Evolutionary conservation across 202 grass and related monocot species (phyloP), one percentile per base, ranked within the genome.

Genomic region (Schoenoplectus tabernaemontani): DNA sequence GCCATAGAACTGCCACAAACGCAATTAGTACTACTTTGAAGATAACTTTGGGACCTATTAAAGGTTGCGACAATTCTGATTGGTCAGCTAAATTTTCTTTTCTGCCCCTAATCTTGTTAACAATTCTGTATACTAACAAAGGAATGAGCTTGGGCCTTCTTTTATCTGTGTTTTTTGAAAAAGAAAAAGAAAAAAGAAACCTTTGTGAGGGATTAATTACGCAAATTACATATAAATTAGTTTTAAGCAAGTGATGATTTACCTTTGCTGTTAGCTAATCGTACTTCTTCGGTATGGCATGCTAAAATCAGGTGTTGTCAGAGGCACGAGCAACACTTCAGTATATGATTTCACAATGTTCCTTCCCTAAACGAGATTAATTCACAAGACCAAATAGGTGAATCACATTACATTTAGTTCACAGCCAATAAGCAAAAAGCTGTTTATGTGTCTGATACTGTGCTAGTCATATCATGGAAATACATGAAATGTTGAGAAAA

Each of bases 231-330:
- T 64, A 54, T 20, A 44, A 24, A 42, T 78, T 48, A 57, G 72
- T 70, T 50, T 56, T 26, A 58, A 32, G n/a, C 37, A 39, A 39
- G 19, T 62, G 73, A 62, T 59, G 51, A 38, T 16, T 48, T 89
- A 99, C 92, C 92, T 84, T 88, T 70, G 84, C 77, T 94, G 54
- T 83, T 89, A 78, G 90, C 57, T 82, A 85, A 82, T 67, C 90
- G 90, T 85, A 95, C 92, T 91, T 99, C 92, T 81, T 93, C 90
- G 2, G 79, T 99, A 99, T 19, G 96, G 96, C 96, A 99, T 99
- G 77, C 96, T 99, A 81, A 99, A 99, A 93, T 99, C 96, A 85
- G 96, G 96, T 61, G 96, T 99, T 74, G 96, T 95, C 65, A 99
- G 87, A 73, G 96, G 96, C 83, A 99, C 92, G 9, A 99, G 91